A percentile compares a stretch with the other conserved stretches of the same genome.
phyloP scores from a whole-genome alignment of 2,329 filamentous ascomycete species.

The Falciphora oryzae region DNA sequence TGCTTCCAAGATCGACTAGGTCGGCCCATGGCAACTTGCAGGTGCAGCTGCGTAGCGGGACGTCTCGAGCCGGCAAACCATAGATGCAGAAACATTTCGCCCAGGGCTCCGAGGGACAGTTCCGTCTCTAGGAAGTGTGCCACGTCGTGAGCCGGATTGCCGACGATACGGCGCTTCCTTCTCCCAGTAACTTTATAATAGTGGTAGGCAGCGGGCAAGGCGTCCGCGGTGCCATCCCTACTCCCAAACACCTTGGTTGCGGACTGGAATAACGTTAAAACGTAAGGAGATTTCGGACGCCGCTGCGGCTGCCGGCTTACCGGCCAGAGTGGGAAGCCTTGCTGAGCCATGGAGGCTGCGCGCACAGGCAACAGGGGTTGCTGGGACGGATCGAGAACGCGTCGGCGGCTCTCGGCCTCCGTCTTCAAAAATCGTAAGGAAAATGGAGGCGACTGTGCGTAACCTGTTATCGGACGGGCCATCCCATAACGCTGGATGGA shows the following conservation, averaged over 20 bases:
- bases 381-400: not conserved
- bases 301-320: conserved; percentile 9
- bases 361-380: not conserved
- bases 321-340: conserved; percentile 9
- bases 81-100: not conserved
- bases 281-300: conserved; percentile 9
- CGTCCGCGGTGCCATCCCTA: conserved; percentile 10
- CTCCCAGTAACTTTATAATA: conserved; percentile 12
- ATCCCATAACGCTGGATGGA: conserved; percentile 10
- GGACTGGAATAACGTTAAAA: conserved; percentile 11
- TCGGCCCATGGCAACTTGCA: conserved; percentile 7
- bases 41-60: conserved; percentile 7
- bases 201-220: conserved; percentile 14
- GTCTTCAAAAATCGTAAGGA: conserved; percentile 1
- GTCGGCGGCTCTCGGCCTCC: conserved; percentile 6
- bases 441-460: conserved; percentile 10
- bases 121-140: conserved; percentile 6
- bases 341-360: conserved; percentile 10
- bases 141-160: not conserved
- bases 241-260: conserved; percentile 10
- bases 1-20: too few relatives aligned
- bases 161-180: conserved; percentile 8
- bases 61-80: conserved; percentile 7
- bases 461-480: conserved; percentile 12
- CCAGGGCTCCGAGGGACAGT: conserved; percentile 6